Evolutionary conservation across 345 rosid genomes (phyloP), one percentile per base, ranked within the genome.

Genomic region (Salix suchowensis): DNA sequence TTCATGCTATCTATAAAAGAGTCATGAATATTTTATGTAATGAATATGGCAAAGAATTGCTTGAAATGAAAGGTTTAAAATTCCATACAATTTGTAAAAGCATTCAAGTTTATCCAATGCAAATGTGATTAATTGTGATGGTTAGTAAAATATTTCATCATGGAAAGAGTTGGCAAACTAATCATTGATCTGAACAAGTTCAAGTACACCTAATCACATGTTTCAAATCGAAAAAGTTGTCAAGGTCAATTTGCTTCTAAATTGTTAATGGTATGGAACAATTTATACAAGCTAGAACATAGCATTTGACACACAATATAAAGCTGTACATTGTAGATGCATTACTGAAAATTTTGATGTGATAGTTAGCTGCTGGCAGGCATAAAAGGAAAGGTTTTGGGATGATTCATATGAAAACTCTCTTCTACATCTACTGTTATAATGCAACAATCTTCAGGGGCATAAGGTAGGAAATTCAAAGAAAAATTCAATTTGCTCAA

Each of bases 131-230:
- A 36, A 36, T 36, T 36, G 37, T 36, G 7, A 36, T 36, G 37
- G 37, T 36, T 36, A 36, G 37, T 36, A 5, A 36, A 5, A 36
- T 36, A 36, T 36, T 34, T 36, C 37, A 36, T 36, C 37, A 36
- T 36, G 37, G 37, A 36, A 36, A 36, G 37, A 36, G 7, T 86
- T 86, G 40, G 90, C 91, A 11, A 91, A 78, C 30, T 89, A 89
- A 54, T 85, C 96, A 80, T 91, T 76, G 4, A 93, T 96, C 80
- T 89, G 78, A 73, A 86, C 84, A 69, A 96, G 89, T 81, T 93
- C 97, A 46, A 93, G 93, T 26, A 82, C 84, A 4, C 24, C 52
- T 5, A 55, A 60, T 15, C 52, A 72, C n/a, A 67, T 36, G 44
- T 36, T 50, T n/a, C 71, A 24, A 23, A n/a, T 14, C 30, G 36